Conservation (phyloP, 2,329 filamentous ascomycete species). For the Aspergillus ochraceoroseus region DNA sequence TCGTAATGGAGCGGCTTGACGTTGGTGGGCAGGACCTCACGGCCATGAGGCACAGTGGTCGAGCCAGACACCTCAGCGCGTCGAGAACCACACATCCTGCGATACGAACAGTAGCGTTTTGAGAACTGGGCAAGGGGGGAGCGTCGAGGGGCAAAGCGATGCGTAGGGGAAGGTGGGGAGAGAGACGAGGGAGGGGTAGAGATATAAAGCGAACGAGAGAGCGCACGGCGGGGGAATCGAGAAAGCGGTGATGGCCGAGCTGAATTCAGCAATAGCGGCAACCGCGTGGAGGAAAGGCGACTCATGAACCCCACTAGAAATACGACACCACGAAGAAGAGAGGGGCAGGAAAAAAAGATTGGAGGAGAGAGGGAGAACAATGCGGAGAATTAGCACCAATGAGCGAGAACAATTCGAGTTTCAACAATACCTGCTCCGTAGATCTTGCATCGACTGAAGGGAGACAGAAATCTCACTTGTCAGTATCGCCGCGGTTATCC, state of each 20-base stretch:
- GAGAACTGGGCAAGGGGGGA: slow-evolving; percentile 31
- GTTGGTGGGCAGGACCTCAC: slow-evolving; percentile 85
- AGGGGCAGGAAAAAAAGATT: slow-evolving; percentile 10
- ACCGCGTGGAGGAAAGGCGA: slow-evolving; percentile 32
- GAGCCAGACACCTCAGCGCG: slow-evolving; percentile 53
- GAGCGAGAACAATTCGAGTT: slow-evolving; percentile 4
- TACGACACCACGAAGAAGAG: neutral
- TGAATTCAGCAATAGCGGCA: slow-evolving; percentile 32
- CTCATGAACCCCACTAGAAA: slow-evolving; percentile 27
- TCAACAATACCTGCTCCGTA: no score
- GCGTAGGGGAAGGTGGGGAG: slow-evolving; percentile 17
- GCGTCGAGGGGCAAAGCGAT: slow-evolving; percentile 22
- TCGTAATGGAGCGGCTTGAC: slow-evolving; percentile 91
- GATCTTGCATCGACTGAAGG: slow-evolving; percentile 7
- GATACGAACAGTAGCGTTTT: slow-evolving; percentile 66
- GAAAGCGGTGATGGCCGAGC: slow-evolving; percentile 34
- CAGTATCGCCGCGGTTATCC: slow-evolving; percentile 7
- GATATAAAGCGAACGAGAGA: slow-evolving; percentile 18
- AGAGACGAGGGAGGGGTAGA: slow-evolving; percentile 24
- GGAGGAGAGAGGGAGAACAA: slow-evolving; percentile 7
- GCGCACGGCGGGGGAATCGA: slow-evolving; percentile 26
- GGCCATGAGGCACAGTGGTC: slow-evolving; percentile 58
- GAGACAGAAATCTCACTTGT: no score
- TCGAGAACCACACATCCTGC: slow-evolving; percentile 68
- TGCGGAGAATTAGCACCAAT: slow-evolving; percentile 2